Conservation (phyloP, 2,329 filamentous ascomycete species). For the Thielaviopsis euricoi region DNA sequence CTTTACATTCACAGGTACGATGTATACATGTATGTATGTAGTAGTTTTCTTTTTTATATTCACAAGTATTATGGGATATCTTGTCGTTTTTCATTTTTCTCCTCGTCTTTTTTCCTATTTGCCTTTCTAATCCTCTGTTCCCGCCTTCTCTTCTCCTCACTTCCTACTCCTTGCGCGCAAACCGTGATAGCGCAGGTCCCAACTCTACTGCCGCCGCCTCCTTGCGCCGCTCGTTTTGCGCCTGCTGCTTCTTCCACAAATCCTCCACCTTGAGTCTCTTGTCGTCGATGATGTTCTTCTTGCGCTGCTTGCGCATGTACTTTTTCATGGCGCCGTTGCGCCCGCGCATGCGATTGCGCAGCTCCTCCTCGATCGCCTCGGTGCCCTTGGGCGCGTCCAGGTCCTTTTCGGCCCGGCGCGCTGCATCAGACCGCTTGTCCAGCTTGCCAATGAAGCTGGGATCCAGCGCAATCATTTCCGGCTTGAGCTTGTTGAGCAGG, state of each 20-base stretch:
- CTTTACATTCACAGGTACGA: no score
- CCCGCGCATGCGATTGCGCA: conserved; percentile 65
- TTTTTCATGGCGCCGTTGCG: conserved; percentile 81
- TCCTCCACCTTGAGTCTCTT: conserved; percentile 76
- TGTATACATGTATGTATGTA: not conserved
- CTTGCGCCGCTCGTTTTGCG: conserved; percentile 45
- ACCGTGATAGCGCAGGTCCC: conserved; percentile 73
- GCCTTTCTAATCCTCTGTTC: not conserved
- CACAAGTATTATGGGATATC: not conserved
- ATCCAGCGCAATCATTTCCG: conserved; percentile 92
- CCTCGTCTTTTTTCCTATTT: not conserved
- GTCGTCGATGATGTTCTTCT: conserved; percentile 91
- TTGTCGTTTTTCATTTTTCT: not conserved
- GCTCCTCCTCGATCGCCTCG: conserved; percentile 34
- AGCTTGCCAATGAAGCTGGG: conserved; percentile 83
- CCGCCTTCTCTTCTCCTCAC: conserved; percentile 12
- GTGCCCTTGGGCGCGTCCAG: conserved; percentile 51
- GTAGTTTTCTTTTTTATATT: no score
- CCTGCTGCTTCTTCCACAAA: conserved; percentile 55
- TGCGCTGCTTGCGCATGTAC: conserved; percentile 79
- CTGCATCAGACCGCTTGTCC: conserved; percentile 63
- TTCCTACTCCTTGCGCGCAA: conserved; percentile 50
- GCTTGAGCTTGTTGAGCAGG: conserved; percentile 84
- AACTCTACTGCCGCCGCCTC: conserved; percentile 54
- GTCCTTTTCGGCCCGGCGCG: conserved; percentile 61